Evolutionary conservation across 371 early-diverging fungal genomes (phyloP), one percentile per base, ranked within the genome.

Genomic region (Batkoa obscura): DNA sequence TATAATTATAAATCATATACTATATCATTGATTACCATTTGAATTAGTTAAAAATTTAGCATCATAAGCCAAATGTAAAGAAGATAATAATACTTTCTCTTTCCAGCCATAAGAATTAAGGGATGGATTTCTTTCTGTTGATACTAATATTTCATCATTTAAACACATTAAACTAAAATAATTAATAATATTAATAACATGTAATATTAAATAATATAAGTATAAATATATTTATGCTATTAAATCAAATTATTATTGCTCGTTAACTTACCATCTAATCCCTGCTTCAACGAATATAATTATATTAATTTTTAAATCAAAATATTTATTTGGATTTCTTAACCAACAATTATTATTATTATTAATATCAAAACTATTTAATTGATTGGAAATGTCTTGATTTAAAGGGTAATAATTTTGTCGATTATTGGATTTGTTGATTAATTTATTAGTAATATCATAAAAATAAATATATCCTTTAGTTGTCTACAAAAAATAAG

Each of bases 101-200:
- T 55, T 55, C 55, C 55, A 55, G 31, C 43, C 43, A 43, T 55
- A 55, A 33, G 17, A 30, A 9, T 43, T 31, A 10, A 55, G n/a
- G 31, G 55, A 55, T 10, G 55, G 43, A 33, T 55, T 55, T 43
- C 34, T 41, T 23, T 55, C 31, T 12, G 55, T 55, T 5, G 55
- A 39, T 13, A 55, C 39, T 32, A 55, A n/a, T 23, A 55, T 4
- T 31, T 55, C 43, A 12, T 55, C 55, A 3, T 38, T 43, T n/a
- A 55, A 31, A 43, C 43, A 32, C 31, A 55, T 41, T 13, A 53
- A 53, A 39, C 53, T 53, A 23, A 35, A 10, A 23, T 2, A 17
- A 37, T 41, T 37, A 39, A 36, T 35, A 36, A 9, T 15, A 13
- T 13, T 41, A 23, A 2, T 10, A 41, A 41, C 8, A 41, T 41